A percentile compares a stretch with the other conserved stretches of the same genome.
Conservation (phyloP, 306 rosid genomes). For the Geum urbanum region DNA sequence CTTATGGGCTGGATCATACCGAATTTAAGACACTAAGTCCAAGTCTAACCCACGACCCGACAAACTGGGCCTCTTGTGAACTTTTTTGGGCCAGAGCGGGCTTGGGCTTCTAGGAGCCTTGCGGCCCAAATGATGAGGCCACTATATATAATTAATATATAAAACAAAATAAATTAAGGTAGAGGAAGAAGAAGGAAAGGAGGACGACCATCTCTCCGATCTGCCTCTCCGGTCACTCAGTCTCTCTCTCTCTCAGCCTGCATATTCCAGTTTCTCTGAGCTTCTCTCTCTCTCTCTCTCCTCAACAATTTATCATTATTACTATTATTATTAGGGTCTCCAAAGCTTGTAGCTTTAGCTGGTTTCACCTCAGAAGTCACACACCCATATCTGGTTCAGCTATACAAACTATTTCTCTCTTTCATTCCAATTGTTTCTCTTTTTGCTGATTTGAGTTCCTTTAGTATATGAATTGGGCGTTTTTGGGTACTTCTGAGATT, state of each 20-base stretch:
- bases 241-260: not conserved
- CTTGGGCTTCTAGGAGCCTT: no score
- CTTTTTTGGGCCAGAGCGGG: no score
- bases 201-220: not conserved
- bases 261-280: not conserved
- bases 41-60: no score
- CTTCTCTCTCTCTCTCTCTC: conserved; percentile 2
- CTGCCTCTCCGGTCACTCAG: conserved; percentile 11
- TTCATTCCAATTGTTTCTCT: not conserved
- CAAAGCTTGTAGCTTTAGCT: not conserved
- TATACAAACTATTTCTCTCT: not conserved
- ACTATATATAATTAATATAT: no score
- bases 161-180: not conserved
- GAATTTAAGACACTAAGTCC: no score
- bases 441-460: not conserved
- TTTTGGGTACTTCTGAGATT: not conserved
- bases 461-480: not conserved
- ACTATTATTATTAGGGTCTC: not conserved
- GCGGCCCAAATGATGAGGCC: no score
- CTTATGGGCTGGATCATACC: no score
- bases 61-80: no score
- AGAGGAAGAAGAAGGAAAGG: not conserved
- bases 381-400: not conserved
- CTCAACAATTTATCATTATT: no score
- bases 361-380: not conserved